These are phyloP conservation scores for Penicillium mononematosum DNA, from an alignment of 495 filamentous ascomycete genomes.

Conservation along the genomic window DNA sequence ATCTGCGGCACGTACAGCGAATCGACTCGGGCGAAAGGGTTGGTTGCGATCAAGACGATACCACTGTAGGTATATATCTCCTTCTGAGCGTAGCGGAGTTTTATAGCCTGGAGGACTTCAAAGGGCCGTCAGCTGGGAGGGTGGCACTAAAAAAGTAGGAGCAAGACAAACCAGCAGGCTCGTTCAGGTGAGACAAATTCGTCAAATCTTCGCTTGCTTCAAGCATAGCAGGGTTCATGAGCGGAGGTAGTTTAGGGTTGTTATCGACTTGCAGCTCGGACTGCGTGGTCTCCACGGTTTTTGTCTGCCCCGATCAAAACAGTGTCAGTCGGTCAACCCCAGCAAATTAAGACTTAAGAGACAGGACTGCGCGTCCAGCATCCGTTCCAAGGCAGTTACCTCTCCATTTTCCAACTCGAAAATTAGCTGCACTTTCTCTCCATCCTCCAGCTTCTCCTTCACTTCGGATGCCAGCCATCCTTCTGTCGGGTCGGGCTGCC, in stretches of 20 bases:
- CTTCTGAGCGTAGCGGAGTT: slow-evolving; percentile 95
- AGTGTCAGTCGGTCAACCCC: slow-evolving; percentile 23
- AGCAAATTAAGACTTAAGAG: not conserved
- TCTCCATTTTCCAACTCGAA: slow-evolving; percentile 91
- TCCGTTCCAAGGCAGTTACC: slow-evolving; percentile 53
- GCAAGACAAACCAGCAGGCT: slow-evolving; percentile 78
- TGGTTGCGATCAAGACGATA: slow-evolving; percentile 97
- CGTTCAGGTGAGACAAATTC: slow-evolving; percentile 95
- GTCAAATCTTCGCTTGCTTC: slow-evolving; percentile 99
- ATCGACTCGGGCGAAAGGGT: slow-evolving; percentile 96
- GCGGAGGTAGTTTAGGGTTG: slow-evolving; percentile 69
- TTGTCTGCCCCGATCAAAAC: slow-evolving; percentile 53
- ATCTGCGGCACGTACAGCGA: slow-evolving; percentile 98
- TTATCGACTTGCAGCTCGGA: slow-evolving; percentile 75
- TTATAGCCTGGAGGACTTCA: slow-evolving; percentile 93
- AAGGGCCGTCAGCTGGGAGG: slow-evolving; percentile 35
- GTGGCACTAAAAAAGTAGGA: not conserved
- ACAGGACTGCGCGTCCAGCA: not conserved
- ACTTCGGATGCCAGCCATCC: slow-evolving; percentile 98
- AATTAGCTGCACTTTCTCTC: slow-evolving; percentile 79
- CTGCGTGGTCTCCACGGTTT: slow-evolving; percentile 75
- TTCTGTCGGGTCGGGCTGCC: slow-evolving; percentile 93
- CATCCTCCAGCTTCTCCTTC: slow-evolving; percentile 77
- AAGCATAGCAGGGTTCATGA: slow-evolving; percentile 98
- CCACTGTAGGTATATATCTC: slow-evolving; percentile 99